These are phyloP conservation scores for Abrus pulchellus DNA, from an alignment of 306 rosid species.

Conservation along the genomic window DNA sequence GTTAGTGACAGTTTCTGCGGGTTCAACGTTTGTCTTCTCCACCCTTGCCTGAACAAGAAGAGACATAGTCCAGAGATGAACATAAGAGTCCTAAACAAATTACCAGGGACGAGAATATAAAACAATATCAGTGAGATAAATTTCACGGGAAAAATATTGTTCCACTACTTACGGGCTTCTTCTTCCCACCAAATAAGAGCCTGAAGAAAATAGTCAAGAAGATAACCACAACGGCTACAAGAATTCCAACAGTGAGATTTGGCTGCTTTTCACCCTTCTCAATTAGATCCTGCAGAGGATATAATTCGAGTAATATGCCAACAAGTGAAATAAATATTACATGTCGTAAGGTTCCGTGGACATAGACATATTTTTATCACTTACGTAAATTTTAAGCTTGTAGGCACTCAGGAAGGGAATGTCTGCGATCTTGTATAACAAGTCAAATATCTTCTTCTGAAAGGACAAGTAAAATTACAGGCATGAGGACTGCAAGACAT, in stretches of 20 bases:
- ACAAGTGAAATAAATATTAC: background rate
- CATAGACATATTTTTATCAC: slow-evolving; percentile 21
- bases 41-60: slow-evolving; percentile 56
- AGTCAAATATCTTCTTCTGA: slow-evolving; percentile 89
- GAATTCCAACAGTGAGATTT: slow-evolving; percentile 76
- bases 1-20: slow-evolving; percentile 54
- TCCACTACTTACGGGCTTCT: slow-evolving; percentile 63
- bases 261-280: slow-evolving; percentile 88
- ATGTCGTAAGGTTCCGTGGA: background rate
- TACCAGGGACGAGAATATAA: background rate
- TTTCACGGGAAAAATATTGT: background rate
- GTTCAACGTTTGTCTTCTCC: slow-evolving; percentile 49
- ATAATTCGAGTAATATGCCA: slow-evolving; percentile 34
- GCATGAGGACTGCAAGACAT: background rate
- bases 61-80: slow-evolving; percentile 5
- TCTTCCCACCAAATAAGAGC: slow-evolving; percentile 84
- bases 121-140: background rate
- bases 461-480: slow-evolving; percentile 13
- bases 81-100: background rate
- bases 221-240: slow-evolving; percentile 66
- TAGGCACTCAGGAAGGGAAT: slow-evolving; percentile 74
- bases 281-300: slow-evolving; percentile 70
- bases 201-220: slow-evolving; percentile 65
- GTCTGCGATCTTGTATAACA: slow-evolving; percentile 86
- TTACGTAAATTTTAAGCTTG: slow-evolving; percentile 72